These are phyloP conservation scores for Echinochloa phyllopogon DNA, from an alignment of 176 grass and related monocot species.

Conservation along the genomic window DNA sequence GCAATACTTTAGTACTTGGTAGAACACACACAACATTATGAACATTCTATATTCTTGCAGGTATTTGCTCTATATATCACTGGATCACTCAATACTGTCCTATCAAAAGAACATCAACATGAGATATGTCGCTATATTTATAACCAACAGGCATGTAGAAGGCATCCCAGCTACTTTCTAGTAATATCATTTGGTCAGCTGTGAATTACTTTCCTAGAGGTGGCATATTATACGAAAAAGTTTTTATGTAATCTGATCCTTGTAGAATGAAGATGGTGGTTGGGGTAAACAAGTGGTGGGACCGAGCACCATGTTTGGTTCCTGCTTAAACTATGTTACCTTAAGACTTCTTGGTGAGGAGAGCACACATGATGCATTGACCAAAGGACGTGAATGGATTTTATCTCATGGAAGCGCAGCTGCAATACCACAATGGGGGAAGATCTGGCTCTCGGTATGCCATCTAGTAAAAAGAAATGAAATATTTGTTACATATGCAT, in stretches of 20 bases:
- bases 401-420: conserved; percentile 29
- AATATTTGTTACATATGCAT: not conserved
- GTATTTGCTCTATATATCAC: conserved; percentile 49
- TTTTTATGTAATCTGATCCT: not conserved
- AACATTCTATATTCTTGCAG: conserved; percentile 10
- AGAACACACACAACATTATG: not conserved
- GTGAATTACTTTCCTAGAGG: not conserved
- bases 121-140: conserved; percentile 58
- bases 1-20: not conserved
- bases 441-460: conserved; percentile 61
- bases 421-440: conserved; percentile 50
- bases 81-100: conserved; percentile 26
- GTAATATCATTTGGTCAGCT: not conserved
- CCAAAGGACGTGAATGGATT: conserved; percentile 37
- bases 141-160: conserved; percentile 48
- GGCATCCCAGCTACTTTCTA: not conserved
- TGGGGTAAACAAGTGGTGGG: conserved; percentile 40
- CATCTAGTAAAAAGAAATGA: not conserved
- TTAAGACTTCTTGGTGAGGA: conserved; percentile 43
- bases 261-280: conserved; percentile 54
- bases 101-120: conserved; percentile 26
- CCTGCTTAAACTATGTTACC: conserved; percentile 46
- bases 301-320: conserved; percentile 45
- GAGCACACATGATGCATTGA: not conserved
- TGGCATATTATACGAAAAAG: not conserved